These are phyloP conservation scores for Coniochaeta ligniaria DNA, from an alignment of 2,329 filamentous ascomycete genomes.

Conservation along the genomic window DNA sequence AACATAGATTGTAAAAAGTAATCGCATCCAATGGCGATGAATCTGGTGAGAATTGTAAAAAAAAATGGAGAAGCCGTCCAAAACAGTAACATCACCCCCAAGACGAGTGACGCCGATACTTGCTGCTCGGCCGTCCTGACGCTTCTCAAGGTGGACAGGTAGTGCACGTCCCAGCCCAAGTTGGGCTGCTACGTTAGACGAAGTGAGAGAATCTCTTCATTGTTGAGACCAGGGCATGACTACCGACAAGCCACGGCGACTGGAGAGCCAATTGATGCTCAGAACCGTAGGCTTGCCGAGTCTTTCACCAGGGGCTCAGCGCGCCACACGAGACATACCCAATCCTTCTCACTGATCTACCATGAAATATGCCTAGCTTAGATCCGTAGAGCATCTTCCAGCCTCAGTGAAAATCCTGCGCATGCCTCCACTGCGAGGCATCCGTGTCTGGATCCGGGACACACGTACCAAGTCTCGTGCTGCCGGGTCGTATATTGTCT, in stretches of 20 bases:
- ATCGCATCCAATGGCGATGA: too few species aligned
- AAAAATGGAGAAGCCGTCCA: too few species aligned
- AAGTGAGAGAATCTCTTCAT: too few species aligned
- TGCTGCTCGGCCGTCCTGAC: not conserved
- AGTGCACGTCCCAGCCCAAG: too few species aligned
- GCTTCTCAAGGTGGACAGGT: not conserved
- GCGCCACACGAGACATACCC: not conserved
- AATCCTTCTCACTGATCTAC: not conserved
- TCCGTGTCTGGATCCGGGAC: not conserved
- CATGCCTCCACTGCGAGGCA: not conserved
- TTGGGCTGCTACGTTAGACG: too few species aligned
- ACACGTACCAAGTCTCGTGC: not conserved
- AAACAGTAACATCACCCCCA: too few species aligned
- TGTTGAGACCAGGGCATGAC: not conserved
- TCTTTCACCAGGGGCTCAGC: not conserved
- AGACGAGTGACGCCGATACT: not conserved
- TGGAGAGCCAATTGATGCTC: not conserved
- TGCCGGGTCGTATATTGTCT: not conserved
- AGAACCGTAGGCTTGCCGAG: not conserved
- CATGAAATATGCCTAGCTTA: not conserved
- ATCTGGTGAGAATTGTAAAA: too few species aligned
- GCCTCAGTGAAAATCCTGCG: not conserved
- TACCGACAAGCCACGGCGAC: not conserved
- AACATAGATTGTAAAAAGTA: too few species aligned
- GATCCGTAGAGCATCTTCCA: not conserved